Evolutionary conservation across 345 rosid genomes (phyloP).

Genomic region (Lepidium didymum): DNA sequence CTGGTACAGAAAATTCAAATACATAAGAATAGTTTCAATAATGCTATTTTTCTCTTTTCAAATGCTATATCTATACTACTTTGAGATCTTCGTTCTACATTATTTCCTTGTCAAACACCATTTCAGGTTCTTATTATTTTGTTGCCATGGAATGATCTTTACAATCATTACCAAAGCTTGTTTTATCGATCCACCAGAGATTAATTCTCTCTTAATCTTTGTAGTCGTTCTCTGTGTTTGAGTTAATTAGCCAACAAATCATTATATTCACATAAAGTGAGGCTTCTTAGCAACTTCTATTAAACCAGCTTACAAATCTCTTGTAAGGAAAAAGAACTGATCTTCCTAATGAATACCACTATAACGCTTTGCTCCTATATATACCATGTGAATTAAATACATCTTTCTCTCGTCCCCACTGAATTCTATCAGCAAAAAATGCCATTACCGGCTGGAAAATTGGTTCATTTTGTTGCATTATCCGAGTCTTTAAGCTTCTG

Average conservation of each 20-base stretch:
- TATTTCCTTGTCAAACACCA: neutral
- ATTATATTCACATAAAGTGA: neutral
- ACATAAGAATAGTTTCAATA: constrained; percentile 34
- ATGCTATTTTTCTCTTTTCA: neutral
- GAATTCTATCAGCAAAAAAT: neutral
- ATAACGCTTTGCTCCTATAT: neutral
- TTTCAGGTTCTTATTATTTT: neutral
- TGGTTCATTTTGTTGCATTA: too few species aligned
- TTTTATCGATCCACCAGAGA: neutral
- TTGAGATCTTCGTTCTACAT: neutral
- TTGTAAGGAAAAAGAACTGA: constrained; percentile 8
- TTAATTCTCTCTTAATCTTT: neutral
- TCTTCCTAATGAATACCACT: neutral
- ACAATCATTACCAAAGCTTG: neutral
- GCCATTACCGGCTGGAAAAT: neutral
- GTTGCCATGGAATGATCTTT: neutral
- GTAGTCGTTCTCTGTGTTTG: neutral
- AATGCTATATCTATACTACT: neutral
- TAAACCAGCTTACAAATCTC: constrained; percentile 11
- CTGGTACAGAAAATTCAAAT: constrained; percentile 61
- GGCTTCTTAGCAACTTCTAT: neutral
- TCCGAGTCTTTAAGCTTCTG: neutral
- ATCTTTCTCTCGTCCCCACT: neutral
- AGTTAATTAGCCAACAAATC: neutral
- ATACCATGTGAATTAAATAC: neutral